Conservation (phyloP, 2,329 filamentous ascomycete species). For the Cordyceps cateniannulata region DNA sequence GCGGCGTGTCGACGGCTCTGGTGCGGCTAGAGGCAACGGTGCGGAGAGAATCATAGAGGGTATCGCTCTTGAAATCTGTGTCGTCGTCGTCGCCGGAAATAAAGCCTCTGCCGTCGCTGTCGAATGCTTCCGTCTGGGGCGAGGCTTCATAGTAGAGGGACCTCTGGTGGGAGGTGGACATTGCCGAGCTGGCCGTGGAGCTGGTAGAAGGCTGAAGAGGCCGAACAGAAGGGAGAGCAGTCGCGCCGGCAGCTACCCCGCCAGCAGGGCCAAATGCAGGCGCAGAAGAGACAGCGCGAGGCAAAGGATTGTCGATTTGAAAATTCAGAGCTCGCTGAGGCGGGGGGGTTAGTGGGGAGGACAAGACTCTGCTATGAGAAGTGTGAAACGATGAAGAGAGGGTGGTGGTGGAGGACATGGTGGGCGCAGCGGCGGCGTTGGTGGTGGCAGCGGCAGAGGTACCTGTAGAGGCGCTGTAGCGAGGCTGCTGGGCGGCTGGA, state of each 20-base stretch:
- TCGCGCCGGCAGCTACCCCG: slow-evolving; percentile 24
- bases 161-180: slow-evolving; percentile 27
- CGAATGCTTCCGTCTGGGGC: slow-evolving; percentile 63
- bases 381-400: slow-evolving; percentile 10
- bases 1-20: slow-evolving; percentile 60
- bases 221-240: slow-evolving; percentile 26
- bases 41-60: slow-evolving; percentile 68
- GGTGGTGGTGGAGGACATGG: slow-evolving; percentile 11
- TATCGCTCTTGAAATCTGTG: slow-evolving; percentile 72
- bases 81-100: slow-evolving; percentile 70
- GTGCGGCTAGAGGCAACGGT: slow-evolving; percentile 62
- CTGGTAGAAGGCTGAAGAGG: slow-evolving; percentile 37
- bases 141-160: slow-evolving; percentile 25
- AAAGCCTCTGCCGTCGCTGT: slow-evolving; percentile 58
- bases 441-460: background rate
- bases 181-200: slow-evolving; percentile 36
- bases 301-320: slow-evolving; percentile 41
- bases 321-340: slow-evolving; percentile 48
- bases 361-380: slow-evolving; percentile 37
- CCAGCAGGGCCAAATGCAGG: slow-evolving; percentile 30
- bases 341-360: slow-evolving; percentile 48
- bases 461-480: background rate
- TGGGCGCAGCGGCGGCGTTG: background rate
- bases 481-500: background rate
- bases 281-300: slow-evolving; percentile 19